Conservation (phyloP, 306 rosid species). For the Cicer pinnatifidum region DNA sequence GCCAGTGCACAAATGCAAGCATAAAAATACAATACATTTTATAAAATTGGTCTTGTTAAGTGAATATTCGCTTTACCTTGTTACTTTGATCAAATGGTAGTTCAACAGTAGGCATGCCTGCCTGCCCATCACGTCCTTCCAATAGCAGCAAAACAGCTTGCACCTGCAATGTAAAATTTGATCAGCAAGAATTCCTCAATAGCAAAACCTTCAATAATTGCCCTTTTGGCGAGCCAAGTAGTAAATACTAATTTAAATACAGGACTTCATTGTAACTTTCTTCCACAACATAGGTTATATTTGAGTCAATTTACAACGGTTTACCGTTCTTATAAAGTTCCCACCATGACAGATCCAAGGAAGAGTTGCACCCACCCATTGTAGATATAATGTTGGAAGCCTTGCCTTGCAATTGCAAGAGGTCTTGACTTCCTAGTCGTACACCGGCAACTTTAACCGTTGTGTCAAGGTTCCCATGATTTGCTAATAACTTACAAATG, state of each 20-base stretch:
- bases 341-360: not conserved
- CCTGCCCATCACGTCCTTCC: slow-evolving; percentile 75
- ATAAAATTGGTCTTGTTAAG: slow-evolving; percentile 39
- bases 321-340: not conserved
- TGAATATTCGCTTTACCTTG: slow-evolving; percentile 61
- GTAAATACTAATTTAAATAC: slow-evolving; percentile 27
- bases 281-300: not conserved
- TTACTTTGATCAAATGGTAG: slow-evolving; percentile 59
- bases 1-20: slow-evolving; percentile 44
- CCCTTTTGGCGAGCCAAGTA: slow-evolving; percentile 32
- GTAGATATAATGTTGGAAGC: not conserved
- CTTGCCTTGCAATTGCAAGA: not conserved
- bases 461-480: not conserved
- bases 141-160: slow-evolving; percentile 91
- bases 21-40: slow-evolving; percentile 45
- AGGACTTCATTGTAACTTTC: slow-evolving; percentile 19
- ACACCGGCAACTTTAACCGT: not conserved
- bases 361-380: not conserved
- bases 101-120: slow-evolving; percentile 63
- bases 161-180: slow-evolving; percentile 60
- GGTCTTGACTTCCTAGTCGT: not conserved
- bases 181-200: slow-evolving; percentile 44
- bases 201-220: slow-evolving; percentile 11
- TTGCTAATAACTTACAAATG: slow-evolving; percentile 5
- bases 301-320: slow-evolving; percentile 1